These are phyloP conservation scores for Ceratorhiza oryzae-sativae DNA, from an alignment of 1,284 basidiomycete species.

Conservation along the genomic window DNA sequence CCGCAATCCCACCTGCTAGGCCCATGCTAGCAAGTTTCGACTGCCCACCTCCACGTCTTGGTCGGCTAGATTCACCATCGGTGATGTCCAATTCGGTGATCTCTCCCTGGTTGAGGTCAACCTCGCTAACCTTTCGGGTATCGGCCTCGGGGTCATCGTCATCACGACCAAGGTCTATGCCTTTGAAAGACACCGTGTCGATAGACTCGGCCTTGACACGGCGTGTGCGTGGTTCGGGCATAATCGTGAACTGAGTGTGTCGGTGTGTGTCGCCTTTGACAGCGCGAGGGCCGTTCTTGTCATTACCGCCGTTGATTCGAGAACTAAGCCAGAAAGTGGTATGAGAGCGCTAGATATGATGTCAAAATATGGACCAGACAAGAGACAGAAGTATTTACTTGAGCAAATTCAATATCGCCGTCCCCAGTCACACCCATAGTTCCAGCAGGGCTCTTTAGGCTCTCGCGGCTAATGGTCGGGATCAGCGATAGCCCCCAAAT, in stretches of 20 bases:
- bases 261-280: conserved; percentile 27
- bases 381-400: neutral
- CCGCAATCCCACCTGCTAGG: conserved; percentile 3
- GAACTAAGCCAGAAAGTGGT: conserved; percentile 32
- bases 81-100: neutral
- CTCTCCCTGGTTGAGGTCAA: conserved; percentile 5
- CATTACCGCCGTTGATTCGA: neutral
- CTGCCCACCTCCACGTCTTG: conserved; percentile 3
- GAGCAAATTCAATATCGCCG: conserved; percentile 33
- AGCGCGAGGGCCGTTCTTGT: neutral
- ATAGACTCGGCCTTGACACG: conserved; percentile 25
- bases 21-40: conserved; percentile 36
- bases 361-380: neutral
- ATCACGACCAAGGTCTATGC: conserved; percentile 15
- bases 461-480: neutral
- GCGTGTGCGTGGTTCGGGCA: conserved; percentile 28
- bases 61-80: neutral
- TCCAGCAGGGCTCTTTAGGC: neutral
- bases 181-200: conserved; percentile 16
- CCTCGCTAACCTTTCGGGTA: neutral
- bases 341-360: neutral
- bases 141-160: neutral
- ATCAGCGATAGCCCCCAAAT: neutral
- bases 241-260: conserved; percentile 33
- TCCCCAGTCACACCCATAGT: neutral